Evolutionary conservation across 1,284 basidiomycete genomes (phyloP), one percentile per base, ranked within the genome.

Genomic region (Kwoniella shivajii): DNA sequence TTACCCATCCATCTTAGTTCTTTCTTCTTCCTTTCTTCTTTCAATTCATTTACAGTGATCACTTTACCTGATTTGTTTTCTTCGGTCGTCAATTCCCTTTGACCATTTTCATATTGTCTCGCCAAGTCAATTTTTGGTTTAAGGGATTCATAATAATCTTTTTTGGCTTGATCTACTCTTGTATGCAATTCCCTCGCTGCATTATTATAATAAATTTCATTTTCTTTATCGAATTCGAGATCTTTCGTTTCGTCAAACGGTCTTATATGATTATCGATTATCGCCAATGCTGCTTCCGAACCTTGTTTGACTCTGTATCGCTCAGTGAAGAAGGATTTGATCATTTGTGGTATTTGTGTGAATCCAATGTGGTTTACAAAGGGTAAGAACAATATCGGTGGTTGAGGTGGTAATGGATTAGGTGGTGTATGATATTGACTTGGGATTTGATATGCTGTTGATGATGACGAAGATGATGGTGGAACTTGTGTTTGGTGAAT

Each of bases 261-360:
- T 24, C 91, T 85, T 1, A 84, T 85, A 41, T 81, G 71, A 22
- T 82, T 82, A 72, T 84, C 82, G 59, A 95, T 84, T 53, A 98
- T 81, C 26, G 82, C 81, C 69, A 91, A 87, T 0, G 87, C 93
- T 9, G 88, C 88, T 64, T 96, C 87, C 16, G 88, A 89, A 37
- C 94, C 94, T 18, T 84, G 78, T 4, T 79, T 83, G 6, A 91
- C 90, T 65, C 88, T 86, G 52, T 85, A 79, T n/a, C 92, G 86
- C 72, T 90, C 87, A 70, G 92, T 93, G 82, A 97, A 98, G 78
- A 92, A 95, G 66, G 88, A 88, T 82, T 85, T 87, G 54, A 97
- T 85, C 88, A 96, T 94, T 63, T 84, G 78, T 4, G 94, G 93
- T 59, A 97, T 87, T 70, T 92, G 90, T 37, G 82, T 83, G 76